phyloP scores from a whole-genome alignment of 2,329 filamentous ascomycete genomes.

The Aspergillus floridensis region DNA sequence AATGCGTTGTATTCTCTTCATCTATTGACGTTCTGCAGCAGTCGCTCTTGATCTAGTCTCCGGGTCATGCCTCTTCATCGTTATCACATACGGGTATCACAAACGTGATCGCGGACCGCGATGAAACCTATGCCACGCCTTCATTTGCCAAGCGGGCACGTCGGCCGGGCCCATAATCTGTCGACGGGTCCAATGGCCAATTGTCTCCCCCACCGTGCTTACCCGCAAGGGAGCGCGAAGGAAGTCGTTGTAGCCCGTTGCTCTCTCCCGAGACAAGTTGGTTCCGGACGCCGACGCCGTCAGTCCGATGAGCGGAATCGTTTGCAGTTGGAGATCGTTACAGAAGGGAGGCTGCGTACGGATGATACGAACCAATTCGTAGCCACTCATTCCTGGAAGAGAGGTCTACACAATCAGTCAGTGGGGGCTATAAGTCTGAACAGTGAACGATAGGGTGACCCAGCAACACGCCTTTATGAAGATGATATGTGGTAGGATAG shows the following conservation, averaged over 20 bases:
- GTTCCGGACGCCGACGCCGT: not conserved
- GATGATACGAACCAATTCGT: not conserved
- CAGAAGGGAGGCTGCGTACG: not conserved
- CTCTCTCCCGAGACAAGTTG: not conserved
- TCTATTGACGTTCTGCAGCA: no score
- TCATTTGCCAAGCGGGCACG: not conserved
- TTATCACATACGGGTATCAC: not conserved
- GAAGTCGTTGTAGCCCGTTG: not conserved
- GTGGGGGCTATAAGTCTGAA: not conserved
- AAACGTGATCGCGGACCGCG: not conserved
- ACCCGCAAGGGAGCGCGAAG: not conserved
- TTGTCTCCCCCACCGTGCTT: not conserved
- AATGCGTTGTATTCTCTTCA: no score
- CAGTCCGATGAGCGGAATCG: not conserved
- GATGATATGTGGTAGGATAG: not conserved
- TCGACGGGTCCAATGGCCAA: not conserved
- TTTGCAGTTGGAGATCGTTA: not conserved
- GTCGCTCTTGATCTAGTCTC: not conserved
- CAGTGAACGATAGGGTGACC: no score
- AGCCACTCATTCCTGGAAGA: not conserved
- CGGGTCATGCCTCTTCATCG: not conserved
- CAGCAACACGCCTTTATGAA: not conserved
- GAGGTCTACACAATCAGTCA: not conserved
- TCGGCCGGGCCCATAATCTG: not conserved
- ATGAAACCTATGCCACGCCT: not conserved